Base-by-base conservation (phyloP, 2,329 filamentous ascomycete species). In the Xylaria sp. region DNA sequence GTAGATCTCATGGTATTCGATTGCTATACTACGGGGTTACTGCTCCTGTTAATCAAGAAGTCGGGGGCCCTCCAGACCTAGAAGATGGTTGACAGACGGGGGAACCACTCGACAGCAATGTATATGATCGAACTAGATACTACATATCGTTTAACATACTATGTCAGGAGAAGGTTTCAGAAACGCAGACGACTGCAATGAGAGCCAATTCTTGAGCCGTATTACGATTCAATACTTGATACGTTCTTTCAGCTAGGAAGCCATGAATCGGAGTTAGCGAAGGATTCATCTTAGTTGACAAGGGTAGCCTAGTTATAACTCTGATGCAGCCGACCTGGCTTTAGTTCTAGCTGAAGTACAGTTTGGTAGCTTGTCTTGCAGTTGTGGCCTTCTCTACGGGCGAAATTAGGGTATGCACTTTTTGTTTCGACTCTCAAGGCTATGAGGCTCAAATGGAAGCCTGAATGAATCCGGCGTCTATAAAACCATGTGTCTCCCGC, bases 401-500 rank as follows among this genome's bases (percentile, higher is more conserved):
- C 34, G 13, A 25, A 4, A n/a, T 10, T 23, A 44, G 12, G 15
- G 15, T 46, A 46, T 46, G 41, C 18, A 15, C n/a, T 23, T 12
- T 56, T 18, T n/a, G 5, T 34, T 55, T 44, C 25, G 12, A 13
- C 23, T 23, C n/a, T 12, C 20, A 44, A 57, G 34, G 55, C 37
- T 52, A 52, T 28, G 59, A 62, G 59, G 59, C 59, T 62, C 48
- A 62, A 62, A 13, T 41, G 5, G n/a, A 41, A 18, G 10, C 46
- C 28, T 51, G 7, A 25, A 13, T 52, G 3, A 34, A 51, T 34
- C 20, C 7, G 8, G 12, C 3, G 18, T 28, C 15, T 62, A 62
- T 62, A 62, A 62, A 9, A 28, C 46, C 20, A 15, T n/a, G 20
- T 2, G 15, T 28, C 20, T 41, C 34, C 46, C 34, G 23, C 48